Evolutionary conservation across 1,284 basidiomycete genomes (phyloP).

Genomic region (Melampsora larici-populina): DNA sequence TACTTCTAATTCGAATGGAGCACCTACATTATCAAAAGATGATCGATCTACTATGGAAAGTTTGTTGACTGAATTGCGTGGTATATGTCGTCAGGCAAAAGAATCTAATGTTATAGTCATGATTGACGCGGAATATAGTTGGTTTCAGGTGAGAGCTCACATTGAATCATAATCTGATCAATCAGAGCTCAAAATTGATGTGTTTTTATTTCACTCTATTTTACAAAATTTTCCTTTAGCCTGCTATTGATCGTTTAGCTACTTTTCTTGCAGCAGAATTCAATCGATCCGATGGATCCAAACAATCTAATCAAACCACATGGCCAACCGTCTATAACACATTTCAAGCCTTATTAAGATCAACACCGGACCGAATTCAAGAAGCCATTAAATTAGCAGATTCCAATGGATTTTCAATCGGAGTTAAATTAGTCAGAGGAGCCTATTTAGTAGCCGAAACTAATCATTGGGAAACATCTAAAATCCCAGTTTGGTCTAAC

Average conservation of each 20-base stretch:
- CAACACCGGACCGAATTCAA: slow-evolving; percentile 9
- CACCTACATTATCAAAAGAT: not conserved
- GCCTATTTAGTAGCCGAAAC: slow-evolving; percentile 34
- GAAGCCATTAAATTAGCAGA: slow-evolving; percentile 14
- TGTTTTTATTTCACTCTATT: not conserved
- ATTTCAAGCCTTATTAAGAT: slow-evolving; percentile 32
- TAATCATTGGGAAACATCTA: slow-evolving; percentile 10
- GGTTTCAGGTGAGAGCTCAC: slow-evolving; percentile 32
- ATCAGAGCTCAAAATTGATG: not conserved
- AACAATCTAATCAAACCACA: not conserved
- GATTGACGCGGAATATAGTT: slow-evolving; percentile 43
- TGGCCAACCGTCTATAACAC: slow-evolving; percentile 37
- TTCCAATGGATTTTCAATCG: slow-evolving; percentile 12
- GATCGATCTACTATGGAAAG: slow-evolving; percentile 13
- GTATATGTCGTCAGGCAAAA: slow-evolving; percentile 27
- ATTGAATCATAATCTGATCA: not conserved
- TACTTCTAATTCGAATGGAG: not conserved
- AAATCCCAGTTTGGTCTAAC: slow-evolving; percentile 18
- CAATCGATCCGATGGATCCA: not conserved
- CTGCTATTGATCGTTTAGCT: slow-evolving; percentile 31
- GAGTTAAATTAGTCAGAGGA: slow-evolving; percentile 37
- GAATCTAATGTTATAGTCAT: slow-evolving; percentile 20
- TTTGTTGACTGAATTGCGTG: slow-evolving; percentile 13
- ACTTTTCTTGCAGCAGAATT: slow-evolving; percentile 33
- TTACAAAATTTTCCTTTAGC: not conserved